Base-by-base conservation (phyloP, 176 grass and related monocot species). In the Musa itinerans region DNA sequence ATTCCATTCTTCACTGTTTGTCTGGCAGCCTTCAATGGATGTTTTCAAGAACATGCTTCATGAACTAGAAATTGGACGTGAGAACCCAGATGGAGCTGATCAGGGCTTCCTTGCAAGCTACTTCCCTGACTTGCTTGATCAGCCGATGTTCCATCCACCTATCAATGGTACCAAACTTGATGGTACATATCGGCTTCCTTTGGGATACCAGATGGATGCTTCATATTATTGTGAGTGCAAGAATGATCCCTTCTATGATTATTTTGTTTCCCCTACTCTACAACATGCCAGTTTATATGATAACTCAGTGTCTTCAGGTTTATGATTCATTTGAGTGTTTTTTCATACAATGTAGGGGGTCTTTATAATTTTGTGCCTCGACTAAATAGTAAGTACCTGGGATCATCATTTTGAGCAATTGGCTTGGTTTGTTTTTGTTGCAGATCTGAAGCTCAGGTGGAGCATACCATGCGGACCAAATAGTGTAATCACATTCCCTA, bases 201-300 rank as follows among this genome's bases (percentile, higher is more conserved):
- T 96, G 0, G 93, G 93, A 26, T 96, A 96, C 77, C 93, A 96
- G 83, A 96, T 96, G 93, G 93, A 96, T 26, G 93, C 93, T 56
- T 96, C 93, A 25, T 96, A 96, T 83, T 96, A 92, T 50, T 96
- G 93, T 96, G 76, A 92, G 89, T 82, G 58, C 25, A 34, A 17
- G 48, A 68, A 13, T 27, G 6, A 50, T 74, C 24, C 13, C 50
- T 29, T 52, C 85, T 52, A 53, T 62, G 12, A 34, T 34, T 68
- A 17, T 34, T 34, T 34, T 34, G 29, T 34, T 34, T 34, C 29
- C 27, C 29, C 29, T 34, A 34, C 29, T 34, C 29, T 34, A 34
- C 2, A 0, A 34, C 29, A 34, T 4, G 29, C 29, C 29, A 34
- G 29, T 34, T 34, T 34, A 34, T 34, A 34, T 4, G 29, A 34